Conservation (phyloP, 1,284 basidiomycete species). For the Papiliotrema terrestris region DNA sequence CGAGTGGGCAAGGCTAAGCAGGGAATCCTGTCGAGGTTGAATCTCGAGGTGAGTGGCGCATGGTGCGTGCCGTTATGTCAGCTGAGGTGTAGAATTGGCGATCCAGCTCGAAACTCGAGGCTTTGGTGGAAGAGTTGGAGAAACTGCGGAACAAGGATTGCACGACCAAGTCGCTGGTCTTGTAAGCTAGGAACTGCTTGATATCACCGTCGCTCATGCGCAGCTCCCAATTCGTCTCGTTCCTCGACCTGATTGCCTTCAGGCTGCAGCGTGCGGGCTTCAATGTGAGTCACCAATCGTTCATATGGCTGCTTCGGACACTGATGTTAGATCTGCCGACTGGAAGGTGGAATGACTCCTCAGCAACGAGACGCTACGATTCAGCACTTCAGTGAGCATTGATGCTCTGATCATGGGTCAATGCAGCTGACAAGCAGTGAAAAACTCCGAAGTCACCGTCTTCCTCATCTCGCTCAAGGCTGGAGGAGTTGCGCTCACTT, state of each 20-base stretch:
- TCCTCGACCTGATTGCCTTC: constrained; percentile 78
- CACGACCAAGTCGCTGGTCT: constrained; percentile 95
- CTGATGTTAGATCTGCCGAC: constrained; percentile 69
- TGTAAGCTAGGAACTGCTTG: constrained; percentile 58
- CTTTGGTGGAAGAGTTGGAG: constrained; percentile 87
- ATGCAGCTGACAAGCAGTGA: constrained; percentile 57
- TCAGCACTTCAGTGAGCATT: constrained; percentile 77
- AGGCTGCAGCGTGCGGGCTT: constrained; percentile 89
- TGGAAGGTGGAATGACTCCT: constrained; percentile 96
- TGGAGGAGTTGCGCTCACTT: constrained; percentile 84
- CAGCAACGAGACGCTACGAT: constrained; percentile 93
- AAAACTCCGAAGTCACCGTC: constrained; percentile 89
- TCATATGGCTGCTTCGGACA: background rate
- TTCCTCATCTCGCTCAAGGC: constrained; percentile 94
- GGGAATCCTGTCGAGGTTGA: constrained; percentile 87
- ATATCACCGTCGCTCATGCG: background rate
- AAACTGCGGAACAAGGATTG: constrained; percentile 78
- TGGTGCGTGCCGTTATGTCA: background rate
- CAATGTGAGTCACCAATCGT: constrained; percentile 55
- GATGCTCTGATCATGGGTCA: background rate
- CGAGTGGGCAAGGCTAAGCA: constrained; percentile 62
- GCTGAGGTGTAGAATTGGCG: constrained; percentile 63
- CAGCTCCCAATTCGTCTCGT: constrained; percentile 43
- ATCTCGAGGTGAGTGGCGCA: constrained; percentile 59
- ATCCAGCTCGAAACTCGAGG: constrained; percentile 95